Conservation (phyloP, 2,329 filamentous ascomycete genomes). For the Neoarthrinium moseri region DNA sequence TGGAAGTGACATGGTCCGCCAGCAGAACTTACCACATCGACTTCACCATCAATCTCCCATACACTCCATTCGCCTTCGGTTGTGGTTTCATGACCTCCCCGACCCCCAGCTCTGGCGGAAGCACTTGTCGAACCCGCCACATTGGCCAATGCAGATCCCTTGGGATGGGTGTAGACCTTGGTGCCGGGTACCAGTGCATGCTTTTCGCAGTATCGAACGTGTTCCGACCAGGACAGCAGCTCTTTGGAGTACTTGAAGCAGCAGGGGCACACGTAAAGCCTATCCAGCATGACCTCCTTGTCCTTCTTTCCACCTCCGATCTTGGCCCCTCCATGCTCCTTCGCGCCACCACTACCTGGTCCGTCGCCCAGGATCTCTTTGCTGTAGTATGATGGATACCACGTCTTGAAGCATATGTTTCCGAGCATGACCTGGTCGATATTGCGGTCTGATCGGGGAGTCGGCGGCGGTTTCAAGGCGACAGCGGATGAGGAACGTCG, state of each 20-base stretch:
- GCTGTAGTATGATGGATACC: conserved; percentile 89
- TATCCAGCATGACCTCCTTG: conserved; percentile 51
- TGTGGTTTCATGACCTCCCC: conserved; percentile 35
- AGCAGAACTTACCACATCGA: conserved; percentile 60
- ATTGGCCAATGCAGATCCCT: conserved; percentile 39
- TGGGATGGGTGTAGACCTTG: conserved; percentile 69
- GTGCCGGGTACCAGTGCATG: conserved; percentile 58
- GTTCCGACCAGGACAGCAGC: conserved; percentile 55
- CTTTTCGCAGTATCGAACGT: conserved; percentile 57
- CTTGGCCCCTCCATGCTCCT: conserved; percentile 22
- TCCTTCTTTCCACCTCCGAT: conserved; percentile 31
- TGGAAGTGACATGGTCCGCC: neutral
- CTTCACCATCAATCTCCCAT: conserved; percentile 89
- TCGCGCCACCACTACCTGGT: conserved; percentile 23
- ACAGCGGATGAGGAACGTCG: conserved; percentile 7
- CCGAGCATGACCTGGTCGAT: conserved; percentile 86
- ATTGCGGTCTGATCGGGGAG: conserved; percentile 63
- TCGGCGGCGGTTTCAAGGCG: conserved; percentile 22
- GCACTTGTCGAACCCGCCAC: conserved; percentile 28
- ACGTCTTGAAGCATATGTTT: conserved; percentile 79
- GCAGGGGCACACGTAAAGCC: conserved; percentile 83
- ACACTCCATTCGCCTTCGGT: conserved; percentile 75
- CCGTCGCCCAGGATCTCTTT: conserved; percentile 64
- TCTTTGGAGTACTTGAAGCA: conserved; percentile 90
- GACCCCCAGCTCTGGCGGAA: no score